phyloP scores from a whole-genome alignment of 805 yeast species.

The Candida boleticola region DNA sequence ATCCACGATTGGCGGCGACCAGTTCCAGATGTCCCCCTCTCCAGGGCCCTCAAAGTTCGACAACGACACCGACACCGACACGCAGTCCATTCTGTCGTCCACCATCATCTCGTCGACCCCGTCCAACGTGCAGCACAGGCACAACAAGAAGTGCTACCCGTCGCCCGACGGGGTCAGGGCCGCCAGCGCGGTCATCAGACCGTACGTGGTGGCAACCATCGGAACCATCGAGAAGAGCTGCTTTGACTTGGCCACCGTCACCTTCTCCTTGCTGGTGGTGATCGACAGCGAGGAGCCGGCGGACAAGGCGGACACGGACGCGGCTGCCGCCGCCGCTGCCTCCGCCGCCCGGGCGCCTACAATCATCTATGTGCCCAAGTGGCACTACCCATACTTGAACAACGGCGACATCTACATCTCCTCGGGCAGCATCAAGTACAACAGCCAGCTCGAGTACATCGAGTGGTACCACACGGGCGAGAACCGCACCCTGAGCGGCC shows the following conservation, averaged over 20 bases:
- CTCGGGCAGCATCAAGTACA: conserved; percentile 56
- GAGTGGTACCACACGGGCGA: conserved; percentile 63
- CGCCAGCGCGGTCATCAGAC: conserved; percentile 70
- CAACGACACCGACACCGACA: not conserved
- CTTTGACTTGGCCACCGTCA: conserved; percentile 53
- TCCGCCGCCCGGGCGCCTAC: conserved; percentile 40
- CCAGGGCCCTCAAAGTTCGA: not conserved
- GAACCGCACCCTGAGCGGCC: conserved; percentile 15
- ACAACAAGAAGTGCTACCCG: conserved; percentile 34
- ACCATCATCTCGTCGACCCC: conserved; percentile 20
- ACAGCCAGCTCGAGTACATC: conserved; percentile 51
- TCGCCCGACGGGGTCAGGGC: conserved; percentile 71
- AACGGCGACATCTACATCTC: conserved; percentile 48
- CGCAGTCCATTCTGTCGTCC: conserved; percentile 4
- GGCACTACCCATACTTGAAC: conserved; percentile 61
- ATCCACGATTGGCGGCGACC: not conserved
- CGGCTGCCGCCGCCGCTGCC: not conserved
- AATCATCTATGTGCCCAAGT: conserved; percentile 63
- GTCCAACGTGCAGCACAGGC: conserved; percentile 22
- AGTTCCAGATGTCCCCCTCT: not conserved
- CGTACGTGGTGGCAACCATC: conserved; percentile 62
- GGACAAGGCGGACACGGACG: conserved; percentile 6
- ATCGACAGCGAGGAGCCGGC: conserved; percentile 13
- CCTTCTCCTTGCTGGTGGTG: conserved; percentile 48
- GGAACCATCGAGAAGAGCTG: conserved; percentile 57